These are phyloP conservation scores for Citeromyces nyonsensis DNA, from an alignment of 805 yeast genomes.

Conservation along the genomic window DNA sequence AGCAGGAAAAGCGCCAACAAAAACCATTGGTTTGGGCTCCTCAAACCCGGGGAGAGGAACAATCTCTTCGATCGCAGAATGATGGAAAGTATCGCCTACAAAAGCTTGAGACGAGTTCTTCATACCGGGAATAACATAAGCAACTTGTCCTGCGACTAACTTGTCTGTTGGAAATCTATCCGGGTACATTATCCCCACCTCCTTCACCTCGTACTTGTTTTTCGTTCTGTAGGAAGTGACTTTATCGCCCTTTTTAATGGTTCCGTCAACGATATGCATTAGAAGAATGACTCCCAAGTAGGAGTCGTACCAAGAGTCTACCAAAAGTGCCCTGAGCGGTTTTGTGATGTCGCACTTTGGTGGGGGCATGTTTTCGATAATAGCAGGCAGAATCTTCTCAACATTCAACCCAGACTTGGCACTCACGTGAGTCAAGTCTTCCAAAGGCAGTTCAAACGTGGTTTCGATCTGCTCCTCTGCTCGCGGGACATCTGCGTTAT, in stretches of 20 bases:
- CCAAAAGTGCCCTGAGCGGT: conserved; percentile 63
- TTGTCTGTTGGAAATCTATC: conserved; percentile 52
- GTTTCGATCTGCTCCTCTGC: conserved; percentile 77
- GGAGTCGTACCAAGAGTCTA: conserved; percentile 96
- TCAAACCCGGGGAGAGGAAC: conserved; percentile 89
- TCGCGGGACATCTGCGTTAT: conserved; percentile 67
- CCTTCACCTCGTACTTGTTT: conserved; percentile 73
- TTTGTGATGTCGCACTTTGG: conserved; percentile 40
- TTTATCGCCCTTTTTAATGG: conserved; percentile 56
- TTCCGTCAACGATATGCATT: conserved; percentile 77
- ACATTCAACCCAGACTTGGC: conserved; percentile 87
- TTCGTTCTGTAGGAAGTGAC: conserved; percentile 66
- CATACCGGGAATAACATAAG: conserved; percentile 91
- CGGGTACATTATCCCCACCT: conserved; percentile 93
- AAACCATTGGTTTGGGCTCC: conserved; percentile 96
- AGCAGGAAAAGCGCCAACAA: conserved; percentile 95
- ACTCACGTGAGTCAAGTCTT: conserved; percentile 70
- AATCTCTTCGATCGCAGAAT: conserved; percentile 32
- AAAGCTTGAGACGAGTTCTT: conserved; percentile 73
- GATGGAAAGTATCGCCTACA: conserved; percentile 82
- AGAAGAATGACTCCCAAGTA: conserved; percentile 83
- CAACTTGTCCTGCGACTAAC: conserved; percentile 84
- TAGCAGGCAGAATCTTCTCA: conserved; percentile 62
- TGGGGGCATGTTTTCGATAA: conserved; percentile 67
- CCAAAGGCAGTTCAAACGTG: conserved; percentile 64